Evolutionary conservation across 2,329 filamentous ascomycete species (phyloP).

Genomic region (Fusarium foetens): DNA sequence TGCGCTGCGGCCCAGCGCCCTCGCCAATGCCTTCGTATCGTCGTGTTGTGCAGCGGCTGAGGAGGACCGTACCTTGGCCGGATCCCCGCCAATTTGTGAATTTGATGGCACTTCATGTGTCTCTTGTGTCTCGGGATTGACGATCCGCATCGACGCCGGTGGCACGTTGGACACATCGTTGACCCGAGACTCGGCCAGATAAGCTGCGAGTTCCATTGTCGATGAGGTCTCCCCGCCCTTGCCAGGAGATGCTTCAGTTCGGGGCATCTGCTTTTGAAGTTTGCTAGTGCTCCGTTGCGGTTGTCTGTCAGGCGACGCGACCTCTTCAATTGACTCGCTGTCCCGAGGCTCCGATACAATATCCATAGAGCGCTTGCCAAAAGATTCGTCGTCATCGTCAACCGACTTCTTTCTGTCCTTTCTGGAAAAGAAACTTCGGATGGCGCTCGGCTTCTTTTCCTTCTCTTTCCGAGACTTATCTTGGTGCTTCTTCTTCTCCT

Average conservation of each 20-base stretch:
- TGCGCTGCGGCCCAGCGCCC: constrained; percentile 39
- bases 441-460: constrained; percentile 66
- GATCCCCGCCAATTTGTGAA: constrained; percentile 44
- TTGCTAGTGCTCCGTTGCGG: constrained; percentile 72
- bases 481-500: constrained; percentile 80
- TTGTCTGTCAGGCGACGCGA: constrained; percentile 59
- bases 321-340: constrained; percentile 57
- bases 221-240: constrained; percentile 51
- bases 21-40: constrained; percentile 48
- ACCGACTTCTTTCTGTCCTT: constrained; percentile 68
- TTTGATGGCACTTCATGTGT: constrained; percentile 50
- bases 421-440: constrained; percentile 71
- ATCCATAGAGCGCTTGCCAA: constrained; percentile 72
- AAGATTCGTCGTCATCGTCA: constrained; percentile 68
- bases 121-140: constrained; percentile 64
- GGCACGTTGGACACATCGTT: constrained; percentile 67
- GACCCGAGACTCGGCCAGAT: constrained; percentile 56
- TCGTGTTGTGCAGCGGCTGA: constrained; percentile 51
- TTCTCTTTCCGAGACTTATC: constrained; percentile 80
- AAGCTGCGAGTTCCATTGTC: constrained; percentile 56
- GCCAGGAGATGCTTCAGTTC: constrained; percentile 59
- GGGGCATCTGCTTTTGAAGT: constrained; percentile 73
- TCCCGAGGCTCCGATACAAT: constrained; percentile 55
- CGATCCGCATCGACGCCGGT: constrained; percentile 66
- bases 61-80: constrained; percentile 47